Evolutionary conservation across 2,329 filamentous ascomycete species (phyloP), one percentile per base, ranked within the genome.

Genomic region (Colletotrichum paranaense): DNA sequence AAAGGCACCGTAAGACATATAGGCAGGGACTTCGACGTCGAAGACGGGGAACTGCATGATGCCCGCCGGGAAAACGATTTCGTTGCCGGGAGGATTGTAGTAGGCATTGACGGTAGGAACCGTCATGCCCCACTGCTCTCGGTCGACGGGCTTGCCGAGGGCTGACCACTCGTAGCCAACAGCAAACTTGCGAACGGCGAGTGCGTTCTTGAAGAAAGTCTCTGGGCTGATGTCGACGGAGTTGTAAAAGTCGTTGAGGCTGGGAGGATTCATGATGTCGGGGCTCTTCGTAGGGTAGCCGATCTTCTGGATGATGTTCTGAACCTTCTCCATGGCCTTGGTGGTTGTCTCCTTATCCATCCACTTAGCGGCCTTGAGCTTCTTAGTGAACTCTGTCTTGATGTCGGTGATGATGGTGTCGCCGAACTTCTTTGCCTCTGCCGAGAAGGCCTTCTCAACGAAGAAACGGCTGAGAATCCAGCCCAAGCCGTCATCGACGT

Each of bases 401-500:
- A 95, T 92, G 75, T 93, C 91, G 11, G 88, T 88, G n/a, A 94
- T 88, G 76, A 95, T 91, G 67, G 90, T 87, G 71, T 94, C 90
- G 19, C 92, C 92, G 58, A 93, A 89, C 4, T 89, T 82, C 78
- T 93, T 93, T 0, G 91, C 91, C 24, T 90, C 88, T 14, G 91
- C 87, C 0, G 91, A 90, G 77, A 94, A 94, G 1, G 91, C 88
- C 62, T 90, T 89, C 74, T 94, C 88, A 2, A 94, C 86, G 75
- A 92, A 95, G 82, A 94, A 94, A 26, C 91, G 89, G 78, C 91
- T 92, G 19, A 93, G 82, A 62, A 93, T 91, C 92, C 92, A 94
- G 2, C 88, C 88, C 26, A 94, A 80, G 5, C 88, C 87, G 26
- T 81, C 79, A 75, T 93, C 90, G 5, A 92, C 86, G 42, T 87